Percentiles rank a stretch among this genome's conserved stretches.
phyloP scores from a whole-genome alignment of 345 rosid genomes.

The Corchorus capsularis region DNA sequence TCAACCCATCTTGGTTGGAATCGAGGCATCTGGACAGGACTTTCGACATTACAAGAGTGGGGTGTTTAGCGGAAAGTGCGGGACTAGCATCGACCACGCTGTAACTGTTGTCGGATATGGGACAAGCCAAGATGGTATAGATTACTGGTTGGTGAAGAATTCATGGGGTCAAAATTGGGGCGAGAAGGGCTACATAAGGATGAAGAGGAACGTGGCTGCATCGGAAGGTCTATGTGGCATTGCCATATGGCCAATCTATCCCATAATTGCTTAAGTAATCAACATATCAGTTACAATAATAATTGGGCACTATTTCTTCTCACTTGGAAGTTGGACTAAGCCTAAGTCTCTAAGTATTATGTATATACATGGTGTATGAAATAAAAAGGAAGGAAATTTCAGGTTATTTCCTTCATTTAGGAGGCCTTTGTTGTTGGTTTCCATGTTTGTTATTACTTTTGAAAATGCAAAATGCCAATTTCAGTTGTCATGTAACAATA shows the following conservation, averaged over 20 bases:
- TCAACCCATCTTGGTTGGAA: conserved; percentile 57
- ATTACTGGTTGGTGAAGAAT: conserved; percentile 64
- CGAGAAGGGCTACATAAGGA: conserved; percentile 60
- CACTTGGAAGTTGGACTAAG: background rate
- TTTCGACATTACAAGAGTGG: conserved; percentile 51
- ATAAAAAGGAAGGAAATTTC: background rate
- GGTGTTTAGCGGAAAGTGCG: conserved; percentile 50
- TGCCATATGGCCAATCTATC: conserved; percentile 59
- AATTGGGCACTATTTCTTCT: background rate
- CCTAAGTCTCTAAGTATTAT: no score
- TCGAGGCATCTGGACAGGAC: conserved; percentile 40
- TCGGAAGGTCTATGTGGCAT: conserved; percentile 58
- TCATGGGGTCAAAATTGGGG: conserved; percentile 74
- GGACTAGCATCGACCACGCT: conserved; percentile 42
- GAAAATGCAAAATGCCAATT: no score
- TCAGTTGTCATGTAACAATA: no score
- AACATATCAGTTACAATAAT: background rate
- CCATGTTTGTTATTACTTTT: no score
- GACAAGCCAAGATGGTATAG: conserved; percentile 17
- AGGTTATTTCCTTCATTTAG: background rate
- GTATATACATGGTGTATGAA: no score
- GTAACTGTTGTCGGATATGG: conserved; percentile 60
- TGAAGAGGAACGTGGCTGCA: conserved; percentile 34
- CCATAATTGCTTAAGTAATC: conserved; percentile 32
- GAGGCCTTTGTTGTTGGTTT: no score